These are phyloP conservation scores for Colletotrichum spinosum DNA, from an alignment of 2,329 filamentous ascomycete species.

Conservation along the genomic window DNA sequence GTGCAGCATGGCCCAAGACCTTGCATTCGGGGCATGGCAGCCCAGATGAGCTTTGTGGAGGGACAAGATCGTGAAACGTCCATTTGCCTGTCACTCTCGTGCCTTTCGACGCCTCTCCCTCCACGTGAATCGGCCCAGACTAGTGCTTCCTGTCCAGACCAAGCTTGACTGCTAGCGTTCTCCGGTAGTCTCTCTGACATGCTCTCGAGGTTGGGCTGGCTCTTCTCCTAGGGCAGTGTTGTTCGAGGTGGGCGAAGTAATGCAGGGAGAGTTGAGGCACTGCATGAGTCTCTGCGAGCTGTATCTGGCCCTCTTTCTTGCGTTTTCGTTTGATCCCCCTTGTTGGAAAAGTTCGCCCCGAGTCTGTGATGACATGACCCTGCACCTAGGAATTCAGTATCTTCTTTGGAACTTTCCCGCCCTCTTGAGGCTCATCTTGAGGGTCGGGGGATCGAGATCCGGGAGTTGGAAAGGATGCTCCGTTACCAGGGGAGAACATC, in stretches of 20 bases:
- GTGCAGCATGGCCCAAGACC: slow-evolving; percentile 27
- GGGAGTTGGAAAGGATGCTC: slow-evolving; percentile 3
- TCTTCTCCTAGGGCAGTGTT: neutral
- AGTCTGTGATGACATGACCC: neutral
- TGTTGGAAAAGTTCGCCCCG: neutral
- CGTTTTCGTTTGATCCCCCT: slow-evolving; percentile 14
- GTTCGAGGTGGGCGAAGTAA: neutral
- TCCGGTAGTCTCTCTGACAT: slow-evolving; percentile 25
- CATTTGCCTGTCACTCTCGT: slow-evolving; percentile 26
- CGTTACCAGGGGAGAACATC: slow-evolving; percentile 20
- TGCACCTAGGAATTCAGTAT: slow-evolving; percentile 1
- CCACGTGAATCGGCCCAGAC: slow-evolving; percentile 31
- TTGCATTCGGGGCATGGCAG: slow-evolving; percentile 11
- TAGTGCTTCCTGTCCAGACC: slow-evolving; percentile 31
- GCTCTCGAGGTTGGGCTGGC: neutral
- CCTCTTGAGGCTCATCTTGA: slow-evolving; percentile 9
- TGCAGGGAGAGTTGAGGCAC: slow-evolving; percentile 10
- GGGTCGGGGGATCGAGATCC: neutral
- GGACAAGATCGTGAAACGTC: slow-evolving; percentile 35
- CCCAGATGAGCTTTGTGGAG: slow-evolving; percentile 11
- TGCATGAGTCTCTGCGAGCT: neutral
- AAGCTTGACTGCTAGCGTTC: slow-evolving; percentile 15
- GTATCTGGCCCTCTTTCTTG: neutral
- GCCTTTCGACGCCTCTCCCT: slow-evolving; percentile 15
- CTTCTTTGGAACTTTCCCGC: neutral